Evolutionary conservation across 2,329 filamentous ascomycete genomes (phyloP).

Genomic region (Arachnomyces sp.): DNA sequence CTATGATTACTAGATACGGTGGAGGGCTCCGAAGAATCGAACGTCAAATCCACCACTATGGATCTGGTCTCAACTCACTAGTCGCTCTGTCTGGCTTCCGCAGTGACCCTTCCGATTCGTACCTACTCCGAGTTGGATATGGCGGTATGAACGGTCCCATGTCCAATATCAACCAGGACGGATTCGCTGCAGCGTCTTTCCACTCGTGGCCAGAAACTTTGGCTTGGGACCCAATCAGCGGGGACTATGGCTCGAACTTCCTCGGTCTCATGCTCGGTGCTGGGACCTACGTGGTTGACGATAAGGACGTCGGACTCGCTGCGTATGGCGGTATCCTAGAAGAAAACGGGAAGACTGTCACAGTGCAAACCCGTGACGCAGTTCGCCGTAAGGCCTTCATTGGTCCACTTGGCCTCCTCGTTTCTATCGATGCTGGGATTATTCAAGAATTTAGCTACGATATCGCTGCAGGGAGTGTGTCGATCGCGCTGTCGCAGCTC

Average conservation of each 20-base stretch:
- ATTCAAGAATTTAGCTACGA: conserved; percentile 34
- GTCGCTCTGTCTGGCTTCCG: conserved; percentile 48
- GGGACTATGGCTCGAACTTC: conserved; percentile 51
- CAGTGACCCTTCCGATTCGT: conserved; percentile 37
- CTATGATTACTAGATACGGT: conserved; percentile 23
- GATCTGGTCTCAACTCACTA: conserved; percentile 50
- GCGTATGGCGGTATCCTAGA: conserved; percentile 43
- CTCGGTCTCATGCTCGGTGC: conserved; percentile 44
- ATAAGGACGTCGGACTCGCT: conserved; percentile 39
- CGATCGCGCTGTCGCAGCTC: not conserved
- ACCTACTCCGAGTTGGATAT: conserved; percentile 48
- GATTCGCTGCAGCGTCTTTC: conserved; percentile 49
- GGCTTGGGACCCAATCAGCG: conserved; percentile 48
- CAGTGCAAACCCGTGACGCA: conserved; percentile 38
- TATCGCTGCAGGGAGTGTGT: not conserved
- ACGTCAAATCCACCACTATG: conserved; percentile 53
- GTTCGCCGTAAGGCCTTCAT: conserved; percentile 43
- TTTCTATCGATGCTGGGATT: conserved; percentile 38
- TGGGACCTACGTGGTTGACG: conserved; percentile 42
- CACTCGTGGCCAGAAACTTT: conserved; percentile 50
- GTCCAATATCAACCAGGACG: conserved; percentile 48
- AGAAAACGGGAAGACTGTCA: conserved; percentile 16
- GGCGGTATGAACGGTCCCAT: conserved; percentile 47
- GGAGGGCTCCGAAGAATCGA: conserved; percentile 36
- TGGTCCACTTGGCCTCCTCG: conserved; percentile 35